Evolutionary conservation across 768 basidiomycete species (phyloP).

Genomic region (Mycena galericulata): DNA sequence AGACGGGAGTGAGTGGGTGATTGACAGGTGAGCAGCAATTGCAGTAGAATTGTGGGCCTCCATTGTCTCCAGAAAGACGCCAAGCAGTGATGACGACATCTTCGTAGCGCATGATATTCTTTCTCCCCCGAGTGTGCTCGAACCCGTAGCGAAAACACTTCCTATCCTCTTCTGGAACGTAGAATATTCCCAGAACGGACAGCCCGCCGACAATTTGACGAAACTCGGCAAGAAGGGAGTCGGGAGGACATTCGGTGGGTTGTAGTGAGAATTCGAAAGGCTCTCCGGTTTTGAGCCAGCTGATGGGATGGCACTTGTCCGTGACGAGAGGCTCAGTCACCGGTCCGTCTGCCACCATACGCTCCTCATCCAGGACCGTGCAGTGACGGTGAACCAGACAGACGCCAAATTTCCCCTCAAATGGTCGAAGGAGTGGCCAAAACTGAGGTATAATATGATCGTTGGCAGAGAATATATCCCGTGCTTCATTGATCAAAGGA

Average conservation of each 20-base stretch:
- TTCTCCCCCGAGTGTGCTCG: background rate
- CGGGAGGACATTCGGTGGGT: background rate
- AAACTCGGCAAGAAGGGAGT: background rate
- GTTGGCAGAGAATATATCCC: background rate
- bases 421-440: background rate
- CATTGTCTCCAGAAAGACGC: background rate
- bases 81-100: background rate
- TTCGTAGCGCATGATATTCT: conserved; percentile 1
- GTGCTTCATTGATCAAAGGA: conserved; percentile 9
- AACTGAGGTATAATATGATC: background rate
- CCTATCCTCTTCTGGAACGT: background rate
- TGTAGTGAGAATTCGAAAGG: conserved; percentile 1
- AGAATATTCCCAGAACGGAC: background rate
- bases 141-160: background rate
- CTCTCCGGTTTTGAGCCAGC: background rate
- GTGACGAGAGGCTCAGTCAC: background rate
- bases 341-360: background rate
- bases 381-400: conserved; percentile 1
- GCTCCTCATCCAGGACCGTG: background rate
- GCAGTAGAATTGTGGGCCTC: background rate
- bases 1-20: too few relatives aligned
- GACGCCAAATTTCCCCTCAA: conserved; percentile 2
- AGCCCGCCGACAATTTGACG: background rate
- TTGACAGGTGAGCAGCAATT: background rate
- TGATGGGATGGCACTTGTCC: background rate